Base-by-base conservation (phyloP, 129 eudicot genomes). In the Cynara cardunculus region DNA sequence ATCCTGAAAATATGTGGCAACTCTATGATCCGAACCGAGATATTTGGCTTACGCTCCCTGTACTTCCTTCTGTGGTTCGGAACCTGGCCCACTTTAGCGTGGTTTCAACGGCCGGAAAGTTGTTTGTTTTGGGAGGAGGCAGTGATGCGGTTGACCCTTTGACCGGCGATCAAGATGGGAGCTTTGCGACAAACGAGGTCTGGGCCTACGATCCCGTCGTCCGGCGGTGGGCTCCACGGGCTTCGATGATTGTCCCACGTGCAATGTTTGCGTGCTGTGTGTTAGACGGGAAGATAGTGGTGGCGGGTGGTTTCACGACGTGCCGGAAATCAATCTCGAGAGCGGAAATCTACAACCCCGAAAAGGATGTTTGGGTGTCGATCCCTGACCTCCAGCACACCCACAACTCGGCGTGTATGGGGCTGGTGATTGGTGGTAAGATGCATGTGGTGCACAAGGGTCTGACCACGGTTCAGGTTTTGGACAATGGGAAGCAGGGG, bases 241-340 rank as follows among this genome's bases (percentile, higher is more conserved):
- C 97, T 19, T 41, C 98, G 37, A 96, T 96, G 99, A 78, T 90
- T 5, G 90, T 92, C 5, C 95, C 98, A 0, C 98, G 99, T 14
- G 97, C 99, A 39, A 96, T 92, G 99, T 96, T 96, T 71, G 99
- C 97, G 7, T 96, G 97, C 61, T 96, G 99, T 68, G 97, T 87
- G 65, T 53, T 93, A 46, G 93, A 90, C 26, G 99, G 93, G 41
- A 91, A 88, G 90, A 96, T 96, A n/a, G 71, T 92, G 56, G 99
- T 93, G 64, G 97, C 99, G 1, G 98, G 99, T 21, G 99, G 99
- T 19, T 92, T 96, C 86, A 93, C 98, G 0, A 87, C 86, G 39
- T 90, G 95, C 93, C 53, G 98, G 80, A 96, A 96, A 87, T 92
- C 98, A 8, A 92, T 91, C 44, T 86, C 97, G 1, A 86, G 72